These are phyloP conservation scores for Paecilomyces dactylethromorphus DNA, from an alignment of 2,329 filamentous ascomycete species.

Conservation along the genomic window DNA sequence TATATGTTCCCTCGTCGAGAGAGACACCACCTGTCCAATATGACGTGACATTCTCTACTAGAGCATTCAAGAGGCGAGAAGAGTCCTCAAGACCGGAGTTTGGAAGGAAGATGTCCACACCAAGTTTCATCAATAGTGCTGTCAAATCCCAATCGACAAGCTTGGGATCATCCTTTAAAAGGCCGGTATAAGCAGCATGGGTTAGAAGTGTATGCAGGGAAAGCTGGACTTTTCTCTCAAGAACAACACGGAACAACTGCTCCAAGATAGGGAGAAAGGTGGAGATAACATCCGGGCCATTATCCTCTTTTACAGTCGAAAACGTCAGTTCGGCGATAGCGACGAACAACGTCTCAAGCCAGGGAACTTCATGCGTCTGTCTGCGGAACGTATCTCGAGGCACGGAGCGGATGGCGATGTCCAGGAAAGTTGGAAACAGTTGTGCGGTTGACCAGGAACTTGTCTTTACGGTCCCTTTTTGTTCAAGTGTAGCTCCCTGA, in stretches of 20 bases:
- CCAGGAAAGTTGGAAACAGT: constrained; percentile 37
- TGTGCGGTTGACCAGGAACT: constrained; percentile 23
- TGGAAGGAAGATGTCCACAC: constrained; percentile 37
- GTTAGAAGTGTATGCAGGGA: constrained; percentile 35
- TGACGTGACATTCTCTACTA: constrained; percentile 28
- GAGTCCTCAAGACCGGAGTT: constrained; percentile 36
- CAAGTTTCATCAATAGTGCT: constrained; percentile 34
- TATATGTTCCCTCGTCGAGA: constrained; percentile 16
- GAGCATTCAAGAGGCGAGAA: constrained; percentile 25
- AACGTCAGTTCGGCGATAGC: constrained; percentile 34
- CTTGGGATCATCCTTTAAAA: constrained; percentile 25
- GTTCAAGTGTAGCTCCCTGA: neutral
- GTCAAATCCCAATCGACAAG: constrained; percentile 35
- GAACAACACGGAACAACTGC: constrained; percentile 31
- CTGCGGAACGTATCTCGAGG: constrained; percentile 37
- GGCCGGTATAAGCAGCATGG: constrained; percentile 34
- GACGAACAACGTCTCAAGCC: constrained; percentile 45
- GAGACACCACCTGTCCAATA: constrained; percentile 20
- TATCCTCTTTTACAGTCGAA: constrained; percentile 24
- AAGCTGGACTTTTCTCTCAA: constrained; percentile 31
- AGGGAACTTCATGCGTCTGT: constrained; percentile 40
- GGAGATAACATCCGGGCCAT: constrained; percentile 15
- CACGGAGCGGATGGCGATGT: constrained; percentile 40
- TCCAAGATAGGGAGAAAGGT: constrained; percentile 29
- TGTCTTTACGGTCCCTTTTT: neutral